Evolutionary conservation across 768 basidiomycete genomes (phyloP).

Genomic region (Russula emetica): DNA sequence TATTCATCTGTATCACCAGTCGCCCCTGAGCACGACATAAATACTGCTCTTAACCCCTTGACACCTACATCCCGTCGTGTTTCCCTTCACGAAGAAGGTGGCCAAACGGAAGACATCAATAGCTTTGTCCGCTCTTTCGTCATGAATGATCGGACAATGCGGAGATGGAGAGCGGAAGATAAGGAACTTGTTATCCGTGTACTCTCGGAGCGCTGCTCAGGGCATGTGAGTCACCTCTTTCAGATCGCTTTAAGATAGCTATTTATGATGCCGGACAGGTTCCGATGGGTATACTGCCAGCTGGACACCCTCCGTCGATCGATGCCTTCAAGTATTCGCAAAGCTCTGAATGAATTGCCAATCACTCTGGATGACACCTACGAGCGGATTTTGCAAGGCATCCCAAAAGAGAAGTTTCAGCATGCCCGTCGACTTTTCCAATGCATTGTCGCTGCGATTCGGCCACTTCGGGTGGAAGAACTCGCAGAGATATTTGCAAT

Average conservation of each 20-base stretch:
- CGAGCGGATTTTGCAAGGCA: neutral
- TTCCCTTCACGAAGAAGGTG: neutral
- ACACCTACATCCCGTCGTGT: neutral
- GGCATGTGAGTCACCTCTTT: neutral
- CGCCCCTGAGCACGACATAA: neutral
- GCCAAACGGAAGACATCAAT: neutral
- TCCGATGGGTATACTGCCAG: neutral
- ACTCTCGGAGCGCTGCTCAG: neutral
- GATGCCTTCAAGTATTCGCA: neutral
- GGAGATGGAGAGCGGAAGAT: neutral
- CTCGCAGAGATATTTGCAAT: neutral
- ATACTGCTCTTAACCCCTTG: neutral
- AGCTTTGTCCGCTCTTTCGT: neutral
- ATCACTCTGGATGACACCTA: neutral
- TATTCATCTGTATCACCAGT: neutral
- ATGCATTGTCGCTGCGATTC: neutral
- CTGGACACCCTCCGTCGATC: neutral
- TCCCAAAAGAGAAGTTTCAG: neutral
- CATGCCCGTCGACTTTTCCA: neutral
- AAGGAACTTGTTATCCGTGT: neutral
- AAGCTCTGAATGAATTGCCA: neutral
- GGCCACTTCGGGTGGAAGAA: neutral
- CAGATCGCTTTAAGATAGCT: neutral
- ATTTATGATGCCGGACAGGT: neutral
- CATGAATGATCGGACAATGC: neutral